Percentiles rank a stretch among this genome's conserved stretches.
These are phyloP conservation scores for Arctostaphylos glauca DNA, from an alignment of 148 eudicot species.

Conservation along the genomic window DNA sequence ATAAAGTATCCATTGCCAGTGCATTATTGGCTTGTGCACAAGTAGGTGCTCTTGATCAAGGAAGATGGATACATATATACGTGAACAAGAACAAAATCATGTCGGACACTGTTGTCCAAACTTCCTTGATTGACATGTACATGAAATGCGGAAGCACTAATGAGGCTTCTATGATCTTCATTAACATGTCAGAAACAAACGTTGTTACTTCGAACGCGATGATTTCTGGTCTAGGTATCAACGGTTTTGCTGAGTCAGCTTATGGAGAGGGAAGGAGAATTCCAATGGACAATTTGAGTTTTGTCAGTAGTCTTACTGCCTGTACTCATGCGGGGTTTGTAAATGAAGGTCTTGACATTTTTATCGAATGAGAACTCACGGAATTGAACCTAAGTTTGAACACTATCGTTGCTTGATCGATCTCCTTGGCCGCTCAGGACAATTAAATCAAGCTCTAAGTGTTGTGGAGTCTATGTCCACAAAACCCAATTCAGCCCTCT, in stretches of 20 bases:
- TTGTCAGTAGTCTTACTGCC: slow-evolving; percentile 18
- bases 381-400: slow-evolving; percentile 26
- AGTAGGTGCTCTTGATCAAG: slow-evolving; percentile 28
- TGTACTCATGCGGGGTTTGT: slow-evolving; percentile 26
- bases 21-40: slow-evolving; percentile 22
- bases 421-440: slow-evolving; percentile 25
- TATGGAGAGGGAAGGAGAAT: slow-evolving; percentile 20
- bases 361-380: slow-evolving; percentile 14
- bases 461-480: slow-evolving; percentile 16
- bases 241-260: slow-evolving; percentile 18
- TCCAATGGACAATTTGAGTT: slow-evolving; percentile 21
- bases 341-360: slow-evolving; percentile 17
- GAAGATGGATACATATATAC: slow-evolving; percentile 25
- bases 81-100: slow-evolving; percentile 19
- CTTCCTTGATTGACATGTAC: slow-evolving; percentile 26
- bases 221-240: slow-evolving; percentile 23
- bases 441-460: slow-evolving; percentile 10
- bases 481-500: slow-evolving; percentile 16
- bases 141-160: slow-evolving; percentile 23
- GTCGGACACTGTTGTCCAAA: slow-evolving; percentile 18
- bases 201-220: slow-evolving; percentile 24
- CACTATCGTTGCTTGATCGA: slow-evolving; percentile 28
- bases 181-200: slow-evolving; percentile 19
- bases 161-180: slow-evolving; percentile 16
- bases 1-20: slow-evolving; percentile 13